Evolutionary conservation across 2,329 filamentous ascomycete species (phyloP), one percentile per base, ranked within the genome.

Genomic region (Cryphonectria radicalis): DNA sequence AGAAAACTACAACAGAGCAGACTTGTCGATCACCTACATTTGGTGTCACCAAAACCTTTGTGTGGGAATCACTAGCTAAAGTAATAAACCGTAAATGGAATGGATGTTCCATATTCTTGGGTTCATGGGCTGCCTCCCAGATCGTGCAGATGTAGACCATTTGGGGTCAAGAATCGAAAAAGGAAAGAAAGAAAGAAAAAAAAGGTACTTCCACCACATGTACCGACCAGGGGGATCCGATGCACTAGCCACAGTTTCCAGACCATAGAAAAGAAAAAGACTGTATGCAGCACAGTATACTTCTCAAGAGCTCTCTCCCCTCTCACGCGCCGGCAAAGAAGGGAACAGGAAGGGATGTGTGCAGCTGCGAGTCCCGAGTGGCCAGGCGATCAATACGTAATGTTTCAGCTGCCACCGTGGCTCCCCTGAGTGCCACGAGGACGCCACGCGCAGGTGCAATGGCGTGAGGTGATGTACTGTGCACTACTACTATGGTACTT

Each of bases 371-470:
- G 50, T 22, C n/a, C 50, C 53, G n/a, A 57, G 53, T 28, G 53
- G 53, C 22, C 53, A n/a, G 50, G 50, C 50, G 55, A 59, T 32
- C 55, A 32, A 59, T 35, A 70, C 57, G 69, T 64, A 67, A 67
- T 70, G 69, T 70, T 70, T 70, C 69, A 70, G 69, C 69, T 68
- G 59, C 57, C 63, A 69, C 42, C 17, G 62, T 57, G 59, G 25
- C 50, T 62, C 43, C 37, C 43, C 64, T 55, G 63, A 14, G 46
- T 69, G 67, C 67, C 67, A 69, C 67, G 62, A 46, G 50, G 25
- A 22, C 22, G 46, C 46, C 64, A 59, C 55, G 5, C 55, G 42
- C 25, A 46, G 43, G 17, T 40, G 37, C 32, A 32, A 32, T 32
- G 32, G 32, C 32, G 32, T 32, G 32, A 32, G 32, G 32, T 32